Evolutionary conservation across 2,329 filamentous ascomycete genomes (phyloP).

Genomic region (Exserohilum rostratum): DNA sequence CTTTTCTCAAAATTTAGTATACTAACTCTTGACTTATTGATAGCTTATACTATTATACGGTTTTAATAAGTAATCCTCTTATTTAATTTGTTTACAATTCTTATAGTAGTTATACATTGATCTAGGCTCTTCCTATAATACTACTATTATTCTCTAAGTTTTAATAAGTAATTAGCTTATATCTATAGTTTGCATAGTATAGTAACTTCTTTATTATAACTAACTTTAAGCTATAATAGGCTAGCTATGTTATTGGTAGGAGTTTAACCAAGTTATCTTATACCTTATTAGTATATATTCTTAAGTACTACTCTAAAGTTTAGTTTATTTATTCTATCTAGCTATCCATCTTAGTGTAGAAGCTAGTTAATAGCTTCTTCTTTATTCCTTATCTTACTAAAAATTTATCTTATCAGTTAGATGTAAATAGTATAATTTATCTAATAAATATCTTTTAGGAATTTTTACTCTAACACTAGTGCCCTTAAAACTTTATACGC

Average conservation of each 20-base stretch:
- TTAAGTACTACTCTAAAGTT: too few species aligned
- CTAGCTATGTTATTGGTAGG: background rate
- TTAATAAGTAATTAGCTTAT: background rate
- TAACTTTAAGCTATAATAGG: background rate
- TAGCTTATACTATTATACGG: too few species aligned
- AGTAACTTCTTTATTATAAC: background rate
- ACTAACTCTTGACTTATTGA: background rate
- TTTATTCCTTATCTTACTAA: too few species aligned
- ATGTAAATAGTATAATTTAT: too few species aligned
- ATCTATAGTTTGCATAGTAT: background rate
- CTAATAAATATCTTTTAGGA: background rate
- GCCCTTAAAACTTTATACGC: background rate
- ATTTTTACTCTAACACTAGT: background rate
- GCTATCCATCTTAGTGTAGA: too few species aligned
- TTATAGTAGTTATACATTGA: background rate
- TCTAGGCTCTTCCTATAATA: background rate
- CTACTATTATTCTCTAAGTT: background rate
- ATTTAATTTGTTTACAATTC: too few species aligned
- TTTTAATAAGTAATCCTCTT: background rate
- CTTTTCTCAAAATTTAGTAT: background rate
- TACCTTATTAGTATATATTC: too few species aligned
- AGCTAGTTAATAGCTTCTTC: too few species aligned
- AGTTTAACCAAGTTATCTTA: too few species aligned
- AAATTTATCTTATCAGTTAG: too few species aligned
- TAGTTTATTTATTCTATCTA: background rate